Conservation (phyloP, 371 early-diverging fungal species). For the Rhizopus delemar region DNA sequence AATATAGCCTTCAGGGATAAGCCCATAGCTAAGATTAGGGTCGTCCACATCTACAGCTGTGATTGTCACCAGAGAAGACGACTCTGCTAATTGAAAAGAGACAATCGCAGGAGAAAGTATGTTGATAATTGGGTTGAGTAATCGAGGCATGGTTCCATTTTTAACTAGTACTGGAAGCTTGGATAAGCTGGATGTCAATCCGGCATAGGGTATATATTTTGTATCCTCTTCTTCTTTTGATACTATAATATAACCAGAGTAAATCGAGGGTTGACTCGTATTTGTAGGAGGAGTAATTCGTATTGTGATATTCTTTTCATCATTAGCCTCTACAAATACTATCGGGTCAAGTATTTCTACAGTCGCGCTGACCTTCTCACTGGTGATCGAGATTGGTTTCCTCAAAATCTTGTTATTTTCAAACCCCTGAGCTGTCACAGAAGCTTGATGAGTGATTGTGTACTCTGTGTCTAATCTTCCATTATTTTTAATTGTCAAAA, state of each 20-base stretch:
- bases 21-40: slow-evolving; percentile 18
- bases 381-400: slow-evolving; percentile 23
- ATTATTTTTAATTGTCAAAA: slow-evolving; percentile 60
- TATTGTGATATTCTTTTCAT: slow-evolving; percentile 27
- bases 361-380: slow-evolving; percentile 24
- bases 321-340: slow-evolving; percentile 28
- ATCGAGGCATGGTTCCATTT: slow-evolving; percentile 37
- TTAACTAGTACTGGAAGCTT: slow-evolving; percentile 35
- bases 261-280: slow-evolving; percentile 30
- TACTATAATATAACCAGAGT: slow-evolving; percentile 42
- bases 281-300: slow-evolving; percentile 31
- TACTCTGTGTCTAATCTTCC: slow-evolving; percentile 57
- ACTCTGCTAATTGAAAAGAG: slow-evolving; percentile 27
- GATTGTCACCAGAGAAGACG: slow-evolving; percentile 31
- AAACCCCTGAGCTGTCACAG: slow-evolving; percentile 52
- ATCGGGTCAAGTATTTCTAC: slow-evolving; percentile 23
- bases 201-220: slow-evolving; percentile 46
- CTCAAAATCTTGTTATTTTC: slow-evolving; percentile 14
- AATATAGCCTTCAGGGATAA: slow-evolving; percentile 40
- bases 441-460: slow-evolving; percentile 44
- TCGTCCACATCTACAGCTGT: slow-evolving; percentile 29
- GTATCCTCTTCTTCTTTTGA: slow-evolving; percentile 16
- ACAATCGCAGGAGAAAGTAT: slow-evolving; percentile 22
- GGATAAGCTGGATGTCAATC: slow-evolving; percentile 30
- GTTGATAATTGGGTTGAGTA: slow-evolving; percentile 12